phyloP scores from a whole-genome alignment of 805 yeast species.

The Yarrowia alimentaria region DNA sequence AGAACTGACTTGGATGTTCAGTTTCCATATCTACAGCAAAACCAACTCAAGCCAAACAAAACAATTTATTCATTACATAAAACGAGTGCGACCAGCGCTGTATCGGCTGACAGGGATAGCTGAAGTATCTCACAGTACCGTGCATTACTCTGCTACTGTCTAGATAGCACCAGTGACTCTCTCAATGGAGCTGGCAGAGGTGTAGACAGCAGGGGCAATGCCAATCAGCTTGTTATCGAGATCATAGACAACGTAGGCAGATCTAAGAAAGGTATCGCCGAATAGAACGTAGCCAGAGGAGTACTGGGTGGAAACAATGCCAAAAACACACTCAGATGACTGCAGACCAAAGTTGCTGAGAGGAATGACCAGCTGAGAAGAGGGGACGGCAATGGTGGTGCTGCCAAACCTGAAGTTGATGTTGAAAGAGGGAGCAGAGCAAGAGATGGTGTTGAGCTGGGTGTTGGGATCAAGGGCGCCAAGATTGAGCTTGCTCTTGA shows the following conservation, averaged over 20 bases:
- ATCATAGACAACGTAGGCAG: conserved; percentile 65
- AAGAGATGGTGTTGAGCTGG: conserved; percentile 9
- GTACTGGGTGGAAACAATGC: conserved; percentile 37
- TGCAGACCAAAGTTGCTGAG: conserved; percentile 30
- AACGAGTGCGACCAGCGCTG: too few relatives aligned
- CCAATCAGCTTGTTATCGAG: conserved; percentile 56
- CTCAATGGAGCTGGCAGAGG: conserved; percentile 12
- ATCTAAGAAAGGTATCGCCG: conserved; percentile 63
- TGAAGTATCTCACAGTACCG: too few relatives aligned
- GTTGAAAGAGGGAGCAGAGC: neutral
- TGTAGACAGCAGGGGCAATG: conserved; percentile 48
- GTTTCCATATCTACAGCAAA: too few relatives aligned
- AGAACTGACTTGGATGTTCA: too few relatives aligned
- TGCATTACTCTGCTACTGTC: too few relatives aligned
- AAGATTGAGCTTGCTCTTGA: neutral
- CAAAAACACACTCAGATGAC: conserved; percentile 32
- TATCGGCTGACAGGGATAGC: too few relatives aligned
- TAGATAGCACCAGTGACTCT: conserved; percentile 15
- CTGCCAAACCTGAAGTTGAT: conserved; percentile 7
- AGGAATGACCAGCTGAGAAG: conserved; percentile 57
- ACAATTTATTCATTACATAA: too few relatives aligned
- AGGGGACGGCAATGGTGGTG: conserved; percentile 68
- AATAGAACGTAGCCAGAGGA: conserved; percentile 37
- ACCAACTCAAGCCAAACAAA: too few relatives aligned
- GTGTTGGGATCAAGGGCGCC: conserved; percentile 7